Base-by-base conservation (phyloP, 148 eudicot genomes). In the Bassia scoparia region DNA sequence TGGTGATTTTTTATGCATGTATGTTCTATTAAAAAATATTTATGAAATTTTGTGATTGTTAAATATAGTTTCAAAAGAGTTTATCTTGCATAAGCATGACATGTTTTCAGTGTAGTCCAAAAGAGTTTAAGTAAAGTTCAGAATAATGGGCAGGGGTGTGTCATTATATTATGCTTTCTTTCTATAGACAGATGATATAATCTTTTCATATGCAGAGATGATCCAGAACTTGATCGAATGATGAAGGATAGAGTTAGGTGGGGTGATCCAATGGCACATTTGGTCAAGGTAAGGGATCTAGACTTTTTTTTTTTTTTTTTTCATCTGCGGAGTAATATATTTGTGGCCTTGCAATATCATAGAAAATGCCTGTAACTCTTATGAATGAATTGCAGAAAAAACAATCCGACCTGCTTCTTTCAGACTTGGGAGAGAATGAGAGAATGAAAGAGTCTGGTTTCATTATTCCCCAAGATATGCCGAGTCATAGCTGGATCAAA, bases 231-330 rank as follows among this genome's bases (percentile, higher is more conserved):
- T 30, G 85, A 84, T 74, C 81, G 62, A 35, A 81, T 87, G 96
- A 75, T 92, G 80, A 95, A 86, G 82, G 96, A 88, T 14, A 81
- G 89, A 78, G 62, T 88, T 6, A 81, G 99, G 80, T 95, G 96
- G 96, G 99, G 99, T 76, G 99, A 95, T 79, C 99, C 99, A n/a
- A 95, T 95, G 99, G 97, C 99, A 31, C 96, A 92, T 83, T 81
- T 95, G 78, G 97, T 88, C 67, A 90, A 95, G 96, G 99, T 87
- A 76, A 62, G 44, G 35, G 5, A 53, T 21, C 2, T 41, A 48
- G 27, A 21, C 48, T 48, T 62, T 37, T 7, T 41, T 41, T 41
- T 41, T 37, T 37, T 37, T 0, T 10, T 37, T 10, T 1, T 37
- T 37, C 9, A 37, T 37, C 9, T 37, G 5, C 9, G 41, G 7